phyloP scores from a whole-genome alignment of 805 yeast genomes.

The Yarrowia yakushimensis region DNA sequence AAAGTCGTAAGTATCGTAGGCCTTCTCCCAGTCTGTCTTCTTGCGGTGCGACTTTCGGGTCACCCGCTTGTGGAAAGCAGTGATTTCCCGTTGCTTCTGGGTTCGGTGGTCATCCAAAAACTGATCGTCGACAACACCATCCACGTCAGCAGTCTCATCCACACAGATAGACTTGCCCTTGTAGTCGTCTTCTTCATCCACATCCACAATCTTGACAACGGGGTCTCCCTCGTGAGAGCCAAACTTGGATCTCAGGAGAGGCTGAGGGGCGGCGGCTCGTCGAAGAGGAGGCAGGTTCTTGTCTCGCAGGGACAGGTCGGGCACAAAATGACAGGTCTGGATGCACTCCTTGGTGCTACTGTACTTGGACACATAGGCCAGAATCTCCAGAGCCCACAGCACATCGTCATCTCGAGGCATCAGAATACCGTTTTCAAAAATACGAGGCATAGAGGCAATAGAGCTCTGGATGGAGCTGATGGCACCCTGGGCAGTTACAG shows the following conservation, averaged over 20 bases:
- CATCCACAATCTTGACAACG: slow-evolving; percentile 23
- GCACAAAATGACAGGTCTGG: slow-evolving; percentile 72
- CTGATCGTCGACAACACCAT: slow-evolving; percentile 19
- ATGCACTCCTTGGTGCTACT: slow-evolving; percentile 69
- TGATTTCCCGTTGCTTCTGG: slow-evolving; percentile 16
- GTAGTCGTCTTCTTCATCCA: slow-evolving; percentile 29
- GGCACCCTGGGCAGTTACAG: slow-evolving; percentile 22
- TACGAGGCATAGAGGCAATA: slow-evolving; percentile 43
- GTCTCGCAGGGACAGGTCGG: slow-evolving; percentile 53
- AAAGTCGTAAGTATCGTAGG: slow-evolving; percentile 38
- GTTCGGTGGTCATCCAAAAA: slow-evolving; percentile 22
- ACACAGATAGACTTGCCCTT: slow-evolving; percentile 22
- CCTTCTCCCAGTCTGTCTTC: slow-evolving; percentile 22
- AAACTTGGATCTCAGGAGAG: slow-evolving; percentile 7
- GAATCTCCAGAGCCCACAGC: slow-evolving; percentile 84
- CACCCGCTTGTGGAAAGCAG: slow-evolving; percentile 19
- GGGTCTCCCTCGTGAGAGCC: slow-evolving; percentile 25
- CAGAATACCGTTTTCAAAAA: slow-evolving; percentile 64
- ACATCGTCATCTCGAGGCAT: slow-evolving; percentile 91
- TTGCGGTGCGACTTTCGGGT: slow-evolving; percentile 8
- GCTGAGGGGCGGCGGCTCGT: slow-evolving; percentile 26
- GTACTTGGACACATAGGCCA: slow-evolving; percentile 92
- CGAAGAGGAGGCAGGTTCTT: slow-evolving; percentile 32
- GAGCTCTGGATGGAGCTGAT: slow-evolving; percentile 8
- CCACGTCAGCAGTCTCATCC: slow-evolving; percentile 15